phyloP scores from a whole-genome alignment of 2,329 filamentous ascomycete genomes.

The Monilinia aucupariae region DNA sequence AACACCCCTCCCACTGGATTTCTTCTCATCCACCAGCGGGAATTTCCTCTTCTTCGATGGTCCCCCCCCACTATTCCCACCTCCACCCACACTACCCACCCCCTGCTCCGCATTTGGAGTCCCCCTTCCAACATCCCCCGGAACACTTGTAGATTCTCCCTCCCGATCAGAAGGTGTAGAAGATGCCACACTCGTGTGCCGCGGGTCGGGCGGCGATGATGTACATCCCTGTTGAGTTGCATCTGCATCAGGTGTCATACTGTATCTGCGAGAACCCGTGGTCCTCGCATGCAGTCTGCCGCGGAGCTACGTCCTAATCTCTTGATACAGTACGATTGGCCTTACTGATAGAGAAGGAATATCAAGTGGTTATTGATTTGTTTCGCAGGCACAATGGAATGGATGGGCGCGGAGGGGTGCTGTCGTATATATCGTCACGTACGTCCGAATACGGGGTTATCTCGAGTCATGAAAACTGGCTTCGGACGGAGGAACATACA shows the following conservation, averaged over 20 bases:
- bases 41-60: constrained; percentile 4
- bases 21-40: background rate
- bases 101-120: constrained; percentile 1
- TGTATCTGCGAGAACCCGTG: constrained; percentile 24
- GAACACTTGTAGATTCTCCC: background rate
- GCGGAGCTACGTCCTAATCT: background rate
- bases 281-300: constrained; percentile 20
- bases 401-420: background rate
- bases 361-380: background rate
- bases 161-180: constrained; percentile 1
- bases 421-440: constrained; percentile 5
- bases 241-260: constrained; percentile 21
- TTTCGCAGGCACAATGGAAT: background rate
- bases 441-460: background rate
- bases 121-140: background rate
- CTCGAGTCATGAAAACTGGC: constrained; percentile 13
- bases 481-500: background rate
- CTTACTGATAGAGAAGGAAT: background rate
- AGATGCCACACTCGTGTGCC: background rate
- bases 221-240: constrained; percentile 10
- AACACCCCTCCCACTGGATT: constrained; percentile 66
- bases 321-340: background rate
- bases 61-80: background rate
- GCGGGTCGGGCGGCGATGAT: background rate
- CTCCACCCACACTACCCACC: background rate